Evolutionary conservation across 495 filamentous ascomycete species (phyloP).

Genomic region (Hypoxylon subgilvum): DNA sequence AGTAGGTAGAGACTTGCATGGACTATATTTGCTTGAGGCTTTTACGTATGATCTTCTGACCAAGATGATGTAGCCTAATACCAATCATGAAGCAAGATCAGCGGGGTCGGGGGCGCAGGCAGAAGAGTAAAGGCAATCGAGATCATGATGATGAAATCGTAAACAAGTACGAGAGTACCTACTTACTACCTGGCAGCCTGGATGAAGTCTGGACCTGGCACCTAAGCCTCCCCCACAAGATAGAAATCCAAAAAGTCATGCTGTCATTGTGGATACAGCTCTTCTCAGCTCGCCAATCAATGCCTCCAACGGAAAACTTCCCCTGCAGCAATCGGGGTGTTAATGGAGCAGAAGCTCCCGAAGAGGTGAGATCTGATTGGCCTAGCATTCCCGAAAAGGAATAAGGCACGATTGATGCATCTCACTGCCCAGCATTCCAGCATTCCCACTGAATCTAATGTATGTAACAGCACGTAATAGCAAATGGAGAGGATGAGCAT

Average conservation of each 20-base stretch:
- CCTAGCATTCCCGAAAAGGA: conserved; percentile 26
- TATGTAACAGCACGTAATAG: background rate
- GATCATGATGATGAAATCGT: conserved; percentile 29
- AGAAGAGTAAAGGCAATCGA: conserved; percentile 25
- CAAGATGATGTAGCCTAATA: conserved; percentile 15
- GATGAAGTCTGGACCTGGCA: conserved; percentile 16
- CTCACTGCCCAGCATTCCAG: conserved; percentile 13
- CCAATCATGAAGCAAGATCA: conserved; percentile 20
- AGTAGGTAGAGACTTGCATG: no score
- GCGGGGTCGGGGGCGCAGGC: background rate
- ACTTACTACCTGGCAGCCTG: background rate
- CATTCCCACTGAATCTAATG: conserved; percentile 16
- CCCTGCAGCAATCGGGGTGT: conserved; percentile 23
- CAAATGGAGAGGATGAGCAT: conserved; percentile 1
- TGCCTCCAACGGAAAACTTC: background rate
- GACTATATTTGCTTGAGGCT: conserved; percentile 15
- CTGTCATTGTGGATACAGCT: conserved; percentile 26
- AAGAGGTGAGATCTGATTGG: conserved; percentile 16
- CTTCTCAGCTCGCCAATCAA: conserved; percentile 3
- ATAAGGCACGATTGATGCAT: conserved; percentile 17
- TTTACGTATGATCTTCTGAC: background rate
- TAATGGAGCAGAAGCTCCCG: conserved; percentile 17
- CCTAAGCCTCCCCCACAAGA: conserved; percentile 26
- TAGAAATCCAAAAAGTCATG: conserved; percentile 32
- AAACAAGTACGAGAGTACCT: conserved; percentile 1